phyloP scores from a whole-genome alignment of 1,284 basidiomycete species.

The Tilletia setariae region DNA sequence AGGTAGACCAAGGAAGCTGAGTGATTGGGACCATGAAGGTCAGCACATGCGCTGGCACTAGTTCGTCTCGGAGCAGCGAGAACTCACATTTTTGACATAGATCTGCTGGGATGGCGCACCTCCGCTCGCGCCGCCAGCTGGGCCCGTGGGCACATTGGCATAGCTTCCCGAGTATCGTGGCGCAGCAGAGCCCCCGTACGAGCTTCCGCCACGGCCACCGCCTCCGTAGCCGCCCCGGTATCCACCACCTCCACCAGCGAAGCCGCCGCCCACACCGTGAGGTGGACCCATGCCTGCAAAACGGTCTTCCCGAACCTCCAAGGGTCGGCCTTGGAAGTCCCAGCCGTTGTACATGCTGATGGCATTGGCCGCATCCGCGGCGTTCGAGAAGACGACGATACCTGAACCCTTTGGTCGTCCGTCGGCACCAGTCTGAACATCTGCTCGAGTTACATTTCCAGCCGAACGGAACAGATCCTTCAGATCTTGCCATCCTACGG shows the following conservation, averaged over 20 bases:
- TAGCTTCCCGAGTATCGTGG: slow-evolving; percentile 30
- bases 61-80: too few relatives aligned
- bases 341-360: slow-evolving; percentile 56
- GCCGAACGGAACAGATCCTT: slow-evolving; percentile 94
- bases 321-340: slow-evolving; percentile 39
- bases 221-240: slow-evolving; percentile 46
- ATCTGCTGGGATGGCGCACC: slow-evolving; percentile 89
- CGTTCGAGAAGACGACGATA: slow-evolving; percentile 89
- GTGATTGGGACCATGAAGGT: neutral
- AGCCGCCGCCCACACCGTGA: slow-evolving; percentile 39
- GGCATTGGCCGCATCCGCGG: slow-evolving; percentile 83
- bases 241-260: slow-evolving; percentile 43
- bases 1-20: slow-evolving; percentile 86
- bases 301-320: slow-evolving; percentile 63
- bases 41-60: neutral
- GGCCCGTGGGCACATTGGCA: slow-evolving; percentile 11
- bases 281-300: slow-evolving; percentile 72
- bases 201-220: slow-evolving; percentile 61
- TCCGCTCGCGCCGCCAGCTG: neutral
- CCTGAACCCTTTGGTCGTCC: slow-evolving; percentile 78
- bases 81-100: slow-evolving; percentile 80
- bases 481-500: slow-evolving; percentile 96
- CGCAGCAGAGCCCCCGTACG: slow-evolving; percentile 58
- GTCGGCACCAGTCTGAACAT: slow-evolving; percentile 86
- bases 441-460: slow-evolving; percentile 87